Conservation (phyloP, 768 basidiomycete species). For the Rhizopogon roseolus region DNA sequence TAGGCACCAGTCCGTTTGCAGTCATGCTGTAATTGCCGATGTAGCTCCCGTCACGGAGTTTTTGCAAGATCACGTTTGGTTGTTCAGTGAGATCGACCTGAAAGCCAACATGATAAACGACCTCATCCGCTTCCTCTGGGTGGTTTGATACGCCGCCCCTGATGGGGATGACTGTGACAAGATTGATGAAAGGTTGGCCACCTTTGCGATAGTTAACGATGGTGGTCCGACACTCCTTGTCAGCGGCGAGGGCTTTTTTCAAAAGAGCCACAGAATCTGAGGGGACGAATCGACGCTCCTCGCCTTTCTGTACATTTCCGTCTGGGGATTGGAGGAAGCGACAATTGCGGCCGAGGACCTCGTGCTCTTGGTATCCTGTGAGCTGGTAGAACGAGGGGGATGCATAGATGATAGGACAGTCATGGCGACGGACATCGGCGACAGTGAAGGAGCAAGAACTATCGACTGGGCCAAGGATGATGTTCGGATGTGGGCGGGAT, state of each 20-base stretch:
- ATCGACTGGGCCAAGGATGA: slow-evolving; percentile 88
- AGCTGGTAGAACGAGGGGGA: slow-evolving; percentile 77
- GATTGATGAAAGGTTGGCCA: slow-evolving; percentile 84
- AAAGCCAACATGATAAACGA: slow-evolving; percentile 90
- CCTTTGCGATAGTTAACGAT: slow-evolving; percentile 88
- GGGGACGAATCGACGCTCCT: slow-evolving; percentile 55
- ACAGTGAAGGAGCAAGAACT: slow-evolving; percentile 90
- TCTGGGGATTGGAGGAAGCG: slow-evolving; percentile 83
- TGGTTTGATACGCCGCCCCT: slow-evolving; percentile 47
- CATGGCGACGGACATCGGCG: slow-evolving; percentile 75
- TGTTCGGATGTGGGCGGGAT: slow-evolving; percentile 64
- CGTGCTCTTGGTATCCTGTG: slow-evolving; percentile 69
- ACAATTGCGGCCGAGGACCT: slow-evolving; percentile 88
- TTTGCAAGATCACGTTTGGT: slow-evolving; percentile 77
- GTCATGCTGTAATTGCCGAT: slow-evolving; percentile 51
- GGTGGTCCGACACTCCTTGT: slow-evolving; percentile 86
- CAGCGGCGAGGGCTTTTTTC: slow-evolving; percentile 56
- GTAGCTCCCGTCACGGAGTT: slow-evolving; percentile 75
- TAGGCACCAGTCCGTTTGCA: slow-evolving; percentile 1
- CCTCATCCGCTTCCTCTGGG: slow-evolving; percentile 58
- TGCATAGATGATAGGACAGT: slow-evolving; percentile 88
- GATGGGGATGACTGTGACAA: slow-evolving; percentile 88
- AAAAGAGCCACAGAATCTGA: slow-evolving; percentile 63
- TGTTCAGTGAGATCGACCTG: slow-evolving; percentile 91
- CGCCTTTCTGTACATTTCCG: slow-evolving; percentile 47